phyloP scores from a whole-genome alignment of 2,329 filamentous ascomycete genomes.

The Zasmidium citrigriseum region DNA sequence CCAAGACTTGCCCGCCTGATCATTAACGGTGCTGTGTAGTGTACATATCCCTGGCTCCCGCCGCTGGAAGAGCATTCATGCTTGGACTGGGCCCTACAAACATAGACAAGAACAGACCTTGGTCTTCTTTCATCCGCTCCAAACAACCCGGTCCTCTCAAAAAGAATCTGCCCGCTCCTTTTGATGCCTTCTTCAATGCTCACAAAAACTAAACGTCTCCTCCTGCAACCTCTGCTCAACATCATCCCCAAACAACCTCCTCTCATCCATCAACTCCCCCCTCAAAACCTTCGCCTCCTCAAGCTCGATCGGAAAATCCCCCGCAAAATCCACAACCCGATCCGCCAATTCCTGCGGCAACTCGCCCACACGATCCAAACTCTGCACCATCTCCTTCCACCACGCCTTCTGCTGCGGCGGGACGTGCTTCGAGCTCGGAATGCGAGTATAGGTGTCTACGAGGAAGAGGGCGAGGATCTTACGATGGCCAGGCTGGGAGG shows the following conservation, averaged over 20 bases:
- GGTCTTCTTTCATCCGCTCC: no score
- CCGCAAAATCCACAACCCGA: slow-evolving; percentile 26
- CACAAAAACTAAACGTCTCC: slow-evolving; percentile 32
- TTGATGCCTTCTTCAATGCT: slow-evolving; percentile 33
- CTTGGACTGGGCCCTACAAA: no score
- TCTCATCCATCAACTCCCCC: slow-evolving; percentile 34
- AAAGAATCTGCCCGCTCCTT: no score
- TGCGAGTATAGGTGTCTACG: slow-evolving; percentile 55
- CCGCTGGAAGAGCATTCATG: no score
- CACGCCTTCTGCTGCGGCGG: slow-evolving; percentile 54
- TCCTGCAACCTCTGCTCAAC: slow-evolving; percentile 18
- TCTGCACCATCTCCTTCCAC: slow-evolving; percentile 33
- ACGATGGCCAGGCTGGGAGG: slow-evolving; percentile 54
- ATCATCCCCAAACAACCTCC: slow-evolving; percentile 23
- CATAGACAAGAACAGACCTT: no score
- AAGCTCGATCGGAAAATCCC: slow-evolving; percentile 30
- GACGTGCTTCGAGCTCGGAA: slow-evolving; percentile 55
- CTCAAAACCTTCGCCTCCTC: slow-evolving; percentile 31
- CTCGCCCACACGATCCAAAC: slow-evolving; percentile 17
- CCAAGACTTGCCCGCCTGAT: no score
- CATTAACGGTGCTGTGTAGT: no score
- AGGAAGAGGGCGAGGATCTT: slow-evolving; percentile 61
- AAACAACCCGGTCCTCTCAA: no score
- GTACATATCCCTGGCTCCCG: not conserved
- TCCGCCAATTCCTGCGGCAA: slow-evolving; percentile 33